Evolutionary conservation across 805 yeast genomes (phyloP).

Genomic region (Barnettozyma californica): DNA sequence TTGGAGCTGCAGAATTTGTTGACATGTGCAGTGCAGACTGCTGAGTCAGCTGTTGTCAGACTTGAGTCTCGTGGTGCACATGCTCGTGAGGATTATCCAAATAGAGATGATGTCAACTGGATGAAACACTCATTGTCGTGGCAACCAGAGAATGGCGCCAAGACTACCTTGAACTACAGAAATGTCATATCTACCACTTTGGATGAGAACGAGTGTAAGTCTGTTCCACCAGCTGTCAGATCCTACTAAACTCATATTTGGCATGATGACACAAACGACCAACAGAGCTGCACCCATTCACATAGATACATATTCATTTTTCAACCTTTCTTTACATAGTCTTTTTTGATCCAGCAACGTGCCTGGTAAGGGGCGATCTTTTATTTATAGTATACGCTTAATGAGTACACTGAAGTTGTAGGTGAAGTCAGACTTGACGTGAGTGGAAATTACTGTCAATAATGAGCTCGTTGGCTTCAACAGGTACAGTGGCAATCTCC

Average conservation of each 20-base stretch:
- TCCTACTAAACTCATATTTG: conserved; percentile 54
- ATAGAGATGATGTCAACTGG: conserved; percentile 95
- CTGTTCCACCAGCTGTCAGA: conserved; percentile 97
- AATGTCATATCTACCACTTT: conserved; percentile 75
- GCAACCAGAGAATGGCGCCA: conserved; percentile 70
- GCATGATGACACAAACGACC: neutral
- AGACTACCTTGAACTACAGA: conserved; percentile 78
- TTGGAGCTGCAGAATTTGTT: conserved; percentile 92
- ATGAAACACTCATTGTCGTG: conserved; percentile 95
- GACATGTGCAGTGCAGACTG: conserved; percentile 96
- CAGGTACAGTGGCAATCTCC: conserved; percentile 12
- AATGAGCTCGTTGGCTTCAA: neutral
- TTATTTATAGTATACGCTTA: conserved; percentile 1
- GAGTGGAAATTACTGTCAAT: neutral
- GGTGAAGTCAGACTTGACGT: neutral
- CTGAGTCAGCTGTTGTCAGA: conserved; percentile 89
- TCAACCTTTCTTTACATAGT: neutral
- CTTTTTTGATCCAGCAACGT: neutral
- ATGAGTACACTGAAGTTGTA: neutral
- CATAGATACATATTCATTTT: conserved; percentile 3
- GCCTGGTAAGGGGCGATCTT: neutral
- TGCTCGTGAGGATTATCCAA: conserved; percentile 96
- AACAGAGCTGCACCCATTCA: neutral
- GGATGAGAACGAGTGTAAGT: conserved; percentile 87
- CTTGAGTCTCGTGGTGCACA: conserved; percentile 99